Conservation (phyloP, 1,284 basidiomycete species). For the Ceratobasidium sp. region DNA sequence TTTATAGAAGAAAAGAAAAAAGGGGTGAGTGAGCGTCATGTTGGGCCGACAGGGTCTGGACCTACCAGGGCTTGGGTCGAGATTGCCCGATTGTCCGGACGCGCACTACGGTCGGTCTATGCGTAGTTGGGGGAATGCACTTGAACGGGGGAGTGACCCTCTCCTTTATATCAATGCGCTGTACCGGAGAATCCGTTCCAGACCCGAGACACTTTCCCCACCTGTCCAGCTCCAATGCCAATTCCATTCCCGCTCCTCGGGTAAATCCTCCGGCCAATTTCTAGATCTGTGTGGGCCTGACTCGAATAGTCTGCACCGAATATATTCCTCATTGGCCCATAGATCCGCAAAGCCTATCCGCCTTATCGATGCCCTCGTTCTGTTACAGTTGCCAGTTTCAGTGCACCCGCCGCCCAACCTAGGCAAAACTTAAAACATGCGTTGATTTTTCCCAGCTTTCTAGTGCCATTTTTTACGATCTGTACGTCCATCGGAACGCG, state of each 20-base stretch:
- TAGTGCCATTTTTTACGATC: neutral
- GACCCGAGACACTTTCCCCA: neutral
- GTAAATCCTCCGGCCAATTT: slow-evolving; percentile 13
- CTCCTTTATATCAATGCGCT: slow-evolving; percentile 1
- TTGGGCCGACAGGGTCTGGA: neutral
- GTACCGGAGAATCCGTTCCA: neutral
- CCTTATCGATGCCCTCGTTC: neutral
- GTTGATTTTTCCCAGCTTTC: neutral
- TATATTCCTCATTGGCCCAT: slow-evolving; percentile 3
- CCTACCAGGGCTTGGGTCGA: neutral
- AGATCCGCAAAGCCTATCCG: too few species aligned
- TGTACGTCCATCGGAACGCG: slow-evolving; percentile 11
- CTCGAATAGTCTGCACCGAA: neutral
- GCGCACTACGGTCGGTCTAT: too few species aligned
- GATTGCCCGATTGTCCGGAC: neutral
- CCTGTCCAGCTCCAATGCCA: neutral
- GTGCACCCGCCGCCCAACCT: neutral
- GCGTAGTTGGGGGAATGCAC: neutral
- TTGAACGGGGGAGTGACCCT: neutral
- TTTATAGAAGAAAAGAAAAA: neutral
- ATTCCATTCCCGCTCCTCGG: slow-evolving; percentile 9
- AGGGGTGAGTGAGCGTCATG: neutral
- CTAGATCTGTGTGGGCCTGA: neutral
- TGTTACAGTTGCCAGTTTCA: neutral
- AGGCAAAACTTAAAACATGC: slow-evolving; percentile 10